Conservation (phyloP, 202 grass and related monocot species). For the Digitaria exilis region DNA sequence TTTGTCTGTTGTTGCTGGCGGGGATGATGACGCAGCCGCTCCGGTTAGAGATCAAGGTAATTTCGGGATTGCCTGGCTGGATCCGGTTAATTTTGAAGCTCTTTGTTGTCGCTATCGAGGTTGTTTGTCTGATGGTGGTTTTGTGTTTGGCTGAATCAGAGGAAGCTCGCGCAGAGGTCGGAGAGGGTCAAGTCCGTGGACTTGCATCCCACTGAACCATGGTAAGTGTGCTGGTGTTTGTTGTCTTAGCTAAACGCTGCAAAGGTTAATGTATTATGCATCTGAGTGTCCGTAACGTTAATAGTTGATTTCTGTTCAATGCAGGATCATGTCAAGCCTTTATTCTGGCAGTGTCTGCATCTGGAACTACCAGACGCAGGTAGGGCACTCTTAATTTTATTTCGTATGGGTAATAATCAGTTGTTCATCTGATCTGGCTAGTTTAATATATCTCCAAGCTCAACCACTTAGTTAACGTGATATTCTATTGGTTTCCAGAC, state of each 20-base stretch:
- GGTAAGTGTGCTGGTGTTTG: constrained; percentile 44
- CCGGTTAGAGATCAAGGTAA: constrained; percentile 92
- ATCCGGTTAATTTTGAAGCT: constrained; percentile 22
- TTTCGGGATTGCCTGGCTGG: constrained; percentile 15
- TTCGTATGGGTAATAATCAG: constrained; percentile 3
- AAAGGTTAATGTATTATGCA: background rate
- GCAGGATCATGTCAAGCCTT: constrained; percentile 87
- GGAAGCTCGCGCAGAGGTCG: constrained; percentile 90
- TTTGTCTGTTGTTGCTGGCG: background rate
- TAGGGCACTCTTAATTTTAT: constrained; percentile 15
- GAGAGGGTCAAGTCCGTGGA: constrained; percentile 89
- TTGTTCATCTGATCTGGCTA: constrained; percentile 10
- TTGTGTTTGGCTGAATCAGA: constrained; percentile 62
- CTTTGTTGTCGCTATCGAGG: background rate
- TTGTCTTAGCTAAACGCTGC: background rate
- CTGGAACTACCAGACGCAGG: constrained; percentile 85
- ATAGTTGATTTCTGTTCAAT: constrained; percentile 13
- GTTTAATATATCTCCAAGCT: background rate
- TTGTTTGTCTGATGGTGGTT: constrained; percentile 32
- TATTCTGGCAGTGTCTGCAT: constrained; percentile 84
- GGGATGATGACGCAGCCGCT: constrained; percentile 57
- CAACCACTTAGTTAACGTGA: background rate
- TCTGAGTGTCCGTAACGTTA: background rate
- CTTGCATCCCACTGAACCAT: constrained; percentile 84
- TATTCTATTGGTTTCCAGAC: background rate